Conservation (phyloP, 1,139 yeast species). For the Sugiyamaella novakii region DNA sequence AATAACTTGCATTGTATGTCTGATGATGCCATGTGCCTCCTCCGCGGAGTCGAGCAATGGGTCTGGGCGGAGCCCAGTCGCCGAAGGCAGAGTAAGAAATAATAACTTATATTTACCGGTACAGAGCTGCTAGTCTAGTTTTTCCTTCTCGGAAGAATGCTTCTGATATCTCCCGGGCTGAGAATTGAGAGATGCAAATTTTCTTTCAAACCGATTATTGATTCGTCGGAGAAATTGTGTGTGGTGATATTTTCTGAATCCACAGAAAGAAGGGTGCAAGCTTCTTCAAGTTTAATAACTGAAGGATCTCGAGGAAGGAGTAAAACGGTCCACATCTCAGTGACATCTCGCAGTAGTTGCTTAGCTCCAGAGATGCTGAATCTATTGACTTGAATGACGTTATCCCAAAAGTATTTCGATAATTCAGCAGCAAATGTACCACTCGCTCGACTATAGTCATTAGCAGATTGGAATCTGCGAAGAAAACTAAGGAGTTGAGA, state of each 20-base stretch:
- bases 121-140: constrained; percentile 1
- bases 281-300: constrained; percentile 30
- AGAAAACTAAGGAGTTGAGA: constrained; percentile 46
- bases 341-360: constrained; percentile 60
- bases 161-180: constrained; percentile 26
- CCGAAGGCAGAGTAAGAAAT: background rate
- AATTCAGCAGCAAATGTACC: constrained; percentile 50
- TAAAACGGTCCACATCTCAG: constrained; percentile 45
- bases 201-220: constrained; percentile 15
- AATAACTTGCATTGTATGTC: too few relatives aligned
- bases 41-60: too few relatives aligned
- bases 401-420: constrained; percentile 56
- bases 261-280: constrained; percentile 22
- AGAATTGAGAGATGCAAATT: constrained; percentile 19
- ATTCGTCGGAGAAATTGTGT: constrained; percentile 1
- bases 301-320: constrained; percentile 38
- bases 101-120: too few relatives aligned
- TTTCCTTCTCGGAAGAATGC: constrained; percentile 23
- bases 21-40: too few relatives aligned
- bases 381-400: constrained; percentile 62
- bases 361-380: constrained; percentile 59
- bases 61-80: background rate
- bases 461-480: constrained; percentile 41
- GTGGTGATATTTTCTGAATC: background rate
- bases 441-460: constrained; percentile 34